Evolutionary conservation across 106 monocot genomes (phyloP), one percentile per base, ranked within the genome.

Genomic region (Hemerocallis citrina): DNA sequence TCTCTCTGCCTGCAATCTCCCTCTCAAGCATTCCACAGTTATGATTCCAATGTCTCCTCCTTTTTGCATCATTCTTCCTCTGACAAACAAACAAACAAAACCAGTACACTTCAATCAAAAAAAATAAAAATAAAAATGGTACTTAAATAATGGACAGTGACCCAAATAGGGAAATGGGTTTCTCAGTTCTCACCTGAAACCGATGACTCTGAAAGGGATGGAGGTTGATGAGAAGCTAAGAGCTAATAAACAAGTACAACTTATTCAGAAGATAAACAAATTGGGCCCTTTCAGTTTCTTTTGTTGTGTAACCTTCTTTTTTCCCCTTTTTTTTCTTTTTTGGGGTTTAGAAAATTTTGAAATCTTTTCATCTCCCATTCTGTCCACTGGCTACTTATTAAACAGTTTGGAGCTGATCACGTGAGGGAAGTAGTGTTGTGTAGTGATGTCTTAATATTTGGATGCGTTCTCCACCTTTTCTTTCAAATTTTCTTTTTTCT

Each of bases 11-110:
- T 71, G 78, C 47, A 95, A 57, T 62, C 94, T 83, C 58, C 94
- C 94, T 24, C 94, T 89, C 71, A 95, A 76, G 35, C 81, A 81
- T 33, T 90, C 89, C 34, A 95, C 80, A 8, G 94, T 95, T 55
- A 62, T 86, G 25, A 62, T 69, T 40, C 57, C 71, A 33, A 65
- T 68, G 48, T 72, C 61, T 33, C 19, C 67, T 71, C 41, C 70
- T 41, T 39, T 51, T 34, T 34, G 35, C 69, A 38, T 39, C 67
- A 45, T 57, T 8, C 31, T 32, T 28, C 54, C 65, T 38, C 57
- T 55, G 52, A 25, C 7, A 23, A 10, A 8, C 15, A 38, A 36
- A 6, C 29, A 32, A 29, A 52, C 14, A 34, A n/a, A n/a, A n/a
- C n/a, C 0, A 3, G 15, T 41, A 23, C 13, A 22, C 20, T 43